Evolutionary conservation across 805 yeast genomes (phyloP).

Genomic region (Metschnikowia arizonensis): DNA sequence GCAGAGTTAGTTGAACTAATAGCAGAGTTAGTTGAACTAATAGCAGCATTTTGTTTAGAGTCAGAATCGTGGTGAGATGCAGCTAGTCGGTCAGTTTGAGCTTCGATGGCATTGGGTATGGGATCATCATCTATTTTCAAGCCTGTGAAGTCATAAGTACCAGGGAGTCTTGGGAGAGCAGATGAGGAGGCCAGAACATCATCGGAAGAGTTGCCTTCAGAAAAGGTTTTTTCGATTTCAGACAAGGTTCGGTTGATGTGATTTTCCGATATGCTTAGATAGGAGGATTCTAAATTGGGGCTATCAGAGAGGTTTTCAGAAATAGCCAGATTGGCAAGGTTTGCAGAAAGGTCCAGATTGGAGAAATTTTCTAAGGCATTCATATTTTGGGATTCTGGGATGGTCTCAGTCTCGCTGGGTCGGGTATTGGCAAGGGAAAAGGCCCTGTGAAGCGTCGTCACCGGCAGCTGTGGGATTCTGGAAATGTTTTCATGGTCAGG

Average conservation of each 20-base stretch:
- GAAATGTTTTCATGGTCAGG: background rate
- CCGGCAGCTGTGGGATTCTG: slow-evolving; percentile 10
- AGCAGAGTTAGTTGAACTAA: background rate
- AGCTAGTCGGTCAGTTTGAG: background rate
- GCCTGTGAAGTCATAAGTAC: slow-evolving; percentile 45
- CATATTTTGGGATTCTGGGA: background rate
- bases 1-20: too few species aligned
- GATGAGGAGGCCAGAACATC: slow-evolving; percentile 7
- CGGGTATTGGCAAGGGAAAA: slow-evolving; percentile 4
- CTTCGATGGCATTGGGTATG: background rate
- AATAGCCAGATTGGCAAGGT: background rate
- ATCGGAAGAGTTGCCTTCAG: background rate
- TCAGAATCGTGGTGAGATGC: background rate
- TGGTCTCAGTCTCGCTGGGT: background rate
- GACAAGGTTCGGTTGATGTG: background rate
- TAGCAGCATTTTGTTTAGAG: background rate
- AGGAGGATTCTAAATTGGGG: background rate
- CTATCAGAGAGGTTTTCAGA: background rate
- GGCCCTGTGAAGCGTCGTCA: slow-evolving; percentile 10
- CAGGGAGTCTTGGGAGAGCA: slow-evolving; percentile 41
- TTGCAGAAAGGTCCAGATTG: background rate
- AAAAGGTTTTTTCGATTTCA: background rate
- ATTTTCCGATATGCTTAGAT: background rate
- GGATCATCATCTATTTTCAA: slow-evolving; percentile 20
- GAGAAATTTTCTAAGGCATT: background rate